Evolutionary conservation across 495 filamentous ascomycete species (phyloP), one percentile per base, ranked within the genome.

Genomic region (Aspergillus bertholletiae): DNA sequence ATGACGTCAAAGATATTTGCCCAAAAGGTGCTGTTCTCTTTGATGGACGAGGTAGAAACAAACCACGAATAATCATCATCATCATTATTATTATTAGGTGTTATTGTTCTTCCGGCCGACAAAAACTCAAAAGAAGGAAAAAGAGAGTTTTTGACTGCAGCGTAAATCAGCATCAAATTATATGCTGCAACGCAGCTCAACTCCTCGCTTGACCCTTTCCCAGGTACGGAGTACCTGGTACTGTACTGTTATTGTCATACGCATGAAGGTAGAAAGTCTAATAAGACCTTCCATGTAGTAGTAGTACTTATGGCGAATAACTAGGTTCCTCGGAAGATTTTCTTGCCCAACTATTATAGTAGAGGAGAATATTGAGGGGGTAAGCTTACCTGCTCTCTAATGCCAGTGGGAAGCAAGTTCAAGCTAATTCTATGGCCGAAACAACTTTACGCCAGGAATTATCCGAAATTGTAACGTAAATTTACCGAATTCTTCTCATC

Each of bases 131-230:
- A 48, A 43, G 37, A 28, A 41, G 22, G 46, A 26, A 22, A 47
- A 49, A 49, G 47, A 58, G 47, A 51, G 51, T 55, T 54, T 28
- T 55, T 20, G 46, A 54, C 21, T 32, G 51, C 32, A 53, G 49
- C 37, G 23, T 44, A 44, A 57, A 53, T 48, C 43, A 43, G 17
- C 12, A 40, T 30, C 28, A 22, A 11, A 48, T 49, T 46, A 54
- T 50, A 41, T 32, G 52, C 57, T 55, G 57, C 52, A 55, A 51
- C 49, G 28, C 43, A 17, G 49, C 21, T 53, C 44, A 15, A 18
- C 39, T 60, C 58, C 45, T 46, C 43, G 53, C 49, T 44, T 40
- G 47, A 49, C 46, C 40, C 23, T 46, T 40, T 35, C 37, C 17
- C n/a, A 43, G 3, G 24, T 9, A 7, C 17, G n/a, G n/a, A n/a